A percentile compares a stretch with the other conserved stretches of the same genome.
Evolutionary conservation across 2,329 filamentous ascomycete species (phyloP).

Genomic region (Calonectria hongkongensis): DNA sequence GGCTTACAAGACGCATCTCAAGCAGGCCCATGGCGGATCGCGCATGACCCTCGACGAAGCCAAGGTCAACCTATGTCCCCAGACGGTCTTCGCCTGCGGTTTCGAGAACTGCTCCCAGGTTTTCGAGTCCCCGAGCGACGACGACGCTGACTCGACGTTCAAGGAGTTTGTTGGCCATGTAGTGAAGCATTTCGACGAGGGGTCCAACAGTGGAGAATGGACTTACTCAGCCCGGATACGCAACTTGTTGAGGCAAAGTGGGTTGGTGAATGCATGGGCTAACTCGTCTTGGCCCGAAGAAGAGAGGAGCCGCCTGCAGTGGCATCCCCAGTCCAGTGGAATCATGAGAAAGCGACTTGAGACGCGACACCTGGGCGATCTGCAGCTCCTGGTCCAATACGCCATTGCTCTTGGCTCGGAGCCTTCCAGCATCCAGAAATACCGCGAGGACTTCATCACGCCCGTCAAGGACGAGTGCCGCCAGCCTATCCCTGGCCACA

Average conservation of each 20-base stretch:
- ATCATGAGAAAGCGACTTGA: conserved; percentile 67
- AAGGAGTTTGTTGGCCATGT: conserved; percentile 69
- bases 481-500: conserved; percentile 60
- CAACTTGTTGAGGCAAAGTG: conserved; percentile 65
- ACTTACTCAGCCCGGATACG: conserved; percentile 66
- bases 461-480: conserved; percentile 61
- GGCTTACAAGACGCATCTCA: conserved; percentile 68
- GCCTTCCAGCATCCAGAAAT: conserved; percentile 52
- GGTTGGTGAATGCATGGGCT: conserved; percentile 62
- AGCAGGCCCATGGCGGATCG: conserved; percentile 65
- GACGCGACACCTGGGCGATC: conserved; percentile 65
- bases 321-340: conserved; percentile 65
- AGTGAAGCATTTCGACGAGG: conserved; percentile 68
- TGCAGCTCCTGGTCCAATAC: conserved; percentile 62
- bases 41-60: conserved; percentile 65
- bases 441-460: conserved; percentile 59
- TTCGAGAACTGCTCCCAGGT: conserved; percentile 67
- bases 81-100: conserved; percentile 69
- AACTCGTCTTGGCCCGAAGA: conserved; percentile 59
- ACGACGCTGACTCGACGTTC: conserved; percentile 62
- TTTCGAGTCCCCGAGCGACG: conserved; percentile 64
- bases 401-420: conserved; percentile 62
- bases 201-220: conserved; percentile 64
- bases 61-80: conserved; percentile 66
- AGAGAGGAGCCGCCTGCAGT: conserved; percentile 60